Evolutionary conservation across 2,329 filamentous ascomycete species (phyloP).

Genomic region (Colletotrichum aenigma): DNA sequence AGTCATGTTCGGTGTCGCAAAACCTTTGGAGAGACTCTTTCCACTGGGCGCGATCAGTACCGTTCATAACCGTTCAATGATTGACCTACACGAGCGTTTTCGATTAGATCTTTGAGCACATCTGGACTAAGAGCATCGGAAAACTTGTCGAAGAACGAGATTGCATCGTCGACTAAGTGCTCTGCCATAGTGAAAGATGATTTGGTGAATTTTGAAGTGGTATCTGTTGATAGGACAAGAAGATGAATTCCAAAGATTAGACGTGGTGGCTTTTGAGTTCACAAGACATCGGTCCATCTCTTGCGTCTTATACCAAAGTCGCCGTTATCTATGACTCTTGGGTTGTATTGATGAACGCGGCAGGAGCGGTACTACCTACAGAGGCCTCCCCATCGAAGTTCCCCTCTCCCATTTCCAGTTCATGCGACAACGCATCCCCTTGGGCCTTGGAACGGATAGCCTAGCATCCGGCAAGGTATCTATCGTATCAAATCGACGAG

Average conservation of each 20-base stretch:
- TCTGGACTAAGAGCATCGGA: not conserved
- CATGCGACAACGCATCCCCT: not conserved
- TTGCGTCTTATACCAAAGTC: not conserved
- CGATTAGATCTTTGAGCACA: not conserved
- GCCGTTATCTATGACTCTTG: not conserved
- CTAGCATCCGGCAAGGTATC: not conserved
- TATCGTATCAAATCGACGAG: not conserved
- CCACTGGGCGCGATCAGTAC: not conserved
- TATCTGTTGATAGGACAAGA: not conserved
- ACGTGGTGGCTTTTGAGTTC: not conserved
- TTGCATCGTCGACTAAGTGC: not conserved
- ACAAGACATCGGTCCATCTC: not conserved
- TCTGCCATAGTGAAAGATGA: not conserved
- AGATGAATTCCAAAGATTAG: not conserved
- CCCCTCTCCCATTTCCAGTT: not conserved
- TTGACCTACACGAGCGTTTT: not conserved
- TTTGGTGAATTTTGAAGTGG: not conserved
- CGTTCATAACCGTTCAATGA: not conserved
- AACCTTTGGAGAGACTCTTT: not conserved
- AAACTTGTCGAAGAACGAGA: not conserved
- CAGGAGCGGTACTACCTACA: not conserved
- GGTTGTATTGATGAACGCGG: not conserved
- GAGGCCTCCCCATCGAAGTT: not conserved
- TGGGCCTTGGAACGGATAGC: not conserved
- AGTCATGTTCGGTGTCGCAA: not conserved